A percentile compares a stretch with the other conserved stretches of the same genome.
phyloP scores from a whole-genome alignment of 1,284 basidiomycete genomes.

The Sanguinoderma infundibulare region DNA sequence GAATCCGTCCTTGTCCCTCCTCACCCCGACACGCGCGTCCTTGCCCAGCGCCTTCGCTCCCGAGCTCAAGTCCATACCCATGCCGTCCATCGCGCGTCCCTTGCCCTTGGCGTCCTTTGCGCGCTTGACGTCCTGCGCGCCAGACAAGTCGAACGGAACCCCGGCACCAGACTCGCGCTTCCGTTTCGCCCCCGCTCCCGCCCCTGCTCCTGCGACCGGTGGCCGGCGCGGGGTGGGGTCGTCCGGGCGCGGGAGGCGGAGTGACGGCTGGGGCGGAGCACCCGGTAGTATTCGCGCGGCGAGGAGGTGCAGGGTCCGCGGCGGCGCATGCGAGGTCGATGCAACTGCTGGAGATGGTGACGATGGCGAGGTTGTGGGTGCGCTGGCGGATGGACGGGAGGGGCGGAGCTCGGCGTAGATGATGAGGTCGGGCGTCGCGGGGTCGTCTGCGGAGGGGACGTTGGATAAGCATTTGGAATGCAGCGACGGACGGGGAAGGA shows the following conservation, averaged over 20 bases:
- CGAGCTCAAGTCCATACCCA: conserved; percentile 39
- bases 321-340: conserved; percentile 30
- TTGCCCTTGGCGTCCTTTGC: conserved; percentile 27
- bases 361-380: conserved; percentile 15
- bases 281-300: conserved; percentile 62
- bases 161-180: too few species aligned
- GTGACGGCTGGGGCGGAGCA: conserved; percentile 38
- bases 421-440: conserved; percentile 69
- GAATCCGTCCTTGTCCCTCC: conserved; percentile 36
- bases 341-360: conserved; percentile 11
- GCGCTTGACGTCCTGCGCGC: background rate
- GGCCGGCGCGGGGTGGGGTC: conserved; percentile 77
- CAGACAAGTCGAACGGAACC: conserved; percentile 17
- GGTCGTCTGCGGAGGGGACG: conserved; percentile 48
- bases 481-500: too few species aligned
- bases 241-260: conserved; percentile 67
- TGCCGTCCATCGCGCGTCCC: conserved; percentile 24
- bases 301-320: conserved; percentile 46
- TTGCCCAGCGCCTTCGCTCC: conserved; percentile 23
- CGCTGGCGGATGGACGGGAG: conserved; percentile 10
- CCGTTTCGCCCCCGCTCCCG: background rate
- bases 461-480: background rate
- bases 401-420: conserved; percentile 59
- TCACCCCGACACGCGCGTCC: conserved; percentile 21
- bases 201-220: conserved; percentile 35